Conservation (phyloP, 176 grass and related monocot species). For the Musa schizocarpa region DNA sequence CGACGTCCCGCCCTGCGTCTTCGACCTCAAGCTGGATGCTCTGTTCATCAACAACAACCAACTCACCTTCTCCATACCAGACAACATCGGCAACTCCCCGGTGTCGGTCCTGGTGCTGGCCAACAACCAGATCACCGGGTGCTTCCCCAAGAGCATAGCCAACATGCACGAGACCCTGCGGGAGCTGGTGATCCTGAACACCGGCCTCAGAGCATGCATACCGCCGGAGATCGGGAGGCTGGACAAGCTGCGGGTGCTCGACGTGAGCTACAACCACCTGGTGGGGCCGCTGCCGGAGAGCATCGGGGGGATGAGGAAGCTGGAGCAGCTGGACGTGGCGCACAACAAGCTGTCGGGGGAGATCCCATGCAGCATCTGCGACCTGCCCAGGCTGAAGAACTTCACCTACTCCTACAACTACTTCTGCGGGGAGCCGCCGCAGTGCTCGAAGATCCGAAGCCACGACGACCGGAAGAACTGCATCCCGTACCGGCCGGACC, state of each 20-base stretch:
- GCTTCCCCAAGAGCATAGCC: conserved; percentile 60
- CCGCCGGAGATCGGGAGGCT: conserved; percentile 64
- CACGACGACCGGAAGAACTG: conserved; percentile 69
- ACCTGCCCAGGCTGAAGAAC: conserved; percentile 62
- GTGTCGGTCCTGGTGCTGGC: conserved; percentile 75
- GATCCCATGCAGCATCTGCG: conserved; percentile 58
- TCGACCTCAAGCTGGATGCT: conserved; percentile 61
- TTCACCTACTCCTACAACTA: conserved; percentile 85
- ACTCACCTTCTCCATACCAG: conserved; percentile 46
- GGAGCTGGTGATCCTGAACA: conserved; percentile 67
- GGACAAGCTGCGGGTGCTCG: conserved; percentile 80
- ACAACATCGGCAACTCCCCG: conserved; percentile 55
- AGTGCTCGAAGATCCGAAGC: conserved; percentile 48
- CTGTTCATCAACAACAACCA: conserved; percentile 90
- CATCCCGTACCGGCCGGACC: conserved; percentile 63
- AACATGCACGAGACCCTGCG: conserved; percentile 69
- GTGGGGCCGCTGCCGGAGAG: conserved; percentile 56
- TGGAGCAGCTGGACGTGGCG: conserved; percentile 72
- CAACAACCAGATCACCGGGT: conserved; percentile 51
- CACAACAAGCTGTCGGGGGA: conserved; percentile 69
- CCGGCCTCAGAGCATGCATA: conserved; percentile 75
- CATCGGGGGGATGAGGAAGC: conserved; percentile 46
- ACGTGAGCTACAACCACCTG: conserved; percentile 71
- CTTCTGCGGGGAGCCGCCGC: conserved; percentile 64
- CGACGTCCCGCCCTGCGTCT: conserved; percentile 48